Base-by-base conservation (phyloP, 2,329 filamentous ascomycete species). In the Niveomyces coronatus region DNA sequence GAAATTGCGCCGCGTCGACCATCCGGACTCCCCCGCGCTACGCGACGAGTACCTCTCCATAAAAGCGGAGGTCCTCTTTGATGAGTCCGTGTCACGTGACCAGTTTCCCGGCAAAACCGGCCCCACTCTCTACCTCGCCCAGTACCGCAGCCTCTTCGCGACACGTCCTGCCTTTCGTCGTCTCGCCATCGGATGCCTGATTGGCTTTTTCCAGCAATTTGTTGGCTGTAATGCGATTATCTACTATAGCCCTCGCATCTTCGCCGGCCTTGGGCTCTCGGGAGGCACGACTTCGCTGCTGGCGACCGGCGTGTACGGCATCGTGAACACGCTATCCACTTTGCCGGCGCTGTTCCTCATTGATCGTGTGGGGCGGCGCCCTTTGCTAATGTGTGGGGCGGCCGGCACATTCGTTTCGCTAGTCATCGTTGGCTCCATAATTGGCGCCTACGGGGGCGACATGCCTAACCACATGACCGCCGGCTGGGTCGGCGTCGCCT, bases 321-420 rank as follows among this genome's bases (percentile, higher is more conserved):
- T 76, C 20, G 64, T 71, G 5, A 73, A 73, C 58, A 67, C 64
- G 30, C 49, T 76, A 15, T 54, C 52, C 11, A 63, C 61, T 0
- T 38, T 65, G 0, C 61, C 62, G 0, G 60, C 61, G 0, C 46
- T 74, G 29, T 65, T 71, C 35, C 63, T 67, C 40, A 72, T 75
- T 27, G 71, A 75, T 37, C 61, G 55, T 13, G 60, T 70, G 10
- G 79, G 79, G 16, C 66, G 79, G 39, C 76, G 77, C 37, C 72
- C 76, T 43, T 61, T 83, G 19, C 67, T 83, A 41, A 74, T 82
- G 45, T 61, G 66, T 18, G 79, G 79, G 46, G 74, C 67, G 16
- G 60, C 78, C 14, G 77, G 76, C 8, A 82, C 81, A 66, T 72
- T 64, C n/a, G 48, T 73, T 4, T 81, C 66, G n/a, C 67, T 72